Conservation (phyloP, 441 rosid species). For the Populus hybrid region DNA sequence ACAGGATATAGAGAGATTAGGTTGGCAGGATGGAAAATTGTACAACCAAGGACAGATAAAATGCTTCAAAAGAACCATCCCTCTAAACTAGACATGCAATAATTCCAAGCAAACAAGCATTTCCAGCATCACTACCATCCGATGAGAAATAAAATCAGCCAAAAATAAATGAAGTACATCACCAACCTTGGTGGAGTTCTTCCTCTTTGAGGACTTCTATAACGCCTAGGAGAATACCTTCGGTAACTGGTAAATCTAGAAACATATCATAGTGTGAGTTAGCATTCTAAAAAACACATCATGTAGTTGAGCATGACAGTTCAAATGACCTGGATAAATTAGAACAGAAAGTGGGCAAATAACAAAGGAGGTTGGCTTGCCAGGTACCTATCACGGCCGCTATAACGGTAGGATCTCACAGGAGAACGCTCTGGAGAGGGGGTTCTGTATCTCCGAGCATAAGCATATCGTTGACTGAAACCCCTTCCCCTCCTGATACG, state of each 20-base stretch:
- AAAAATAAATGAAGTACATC: constrained; percentile 1
- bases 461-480: constrained; percentile 80
- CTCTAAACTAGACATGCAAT: too few relatives aligned
- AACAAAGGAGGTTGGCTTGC: neutral
- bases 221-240: constrained; percentile 89
- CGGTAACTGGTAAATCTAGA: constrained; percentile 61
- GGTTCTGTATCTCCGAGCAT: constrained; percentile 81
- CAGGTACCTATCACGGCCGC: constrained; percentile 68
- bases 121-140: neutral
- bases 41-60: neutral
- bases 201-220: constrained; percentile 74
- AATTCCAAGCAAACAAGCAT: neutral
- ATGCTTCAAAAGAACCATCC: neutral
- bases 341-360: neutral
- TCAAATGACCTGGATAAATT: neutral
- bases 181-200: constrained; percentile 87
- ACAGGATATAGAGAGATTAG: neutral
- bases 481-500: constrained; percentile 95
- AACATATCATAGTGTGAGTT: neutral
- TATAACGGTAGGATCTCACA: constrained; percentile 59
- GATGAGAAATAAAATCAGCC: neutral
- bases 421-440: constrained; percentile 90
- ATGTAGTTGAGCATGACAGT: neutral
- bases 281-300: neutral
- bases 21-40: neutral